phyloP scores from a whole-genome alignment of 1,284 basidiomycete species.

The Golubevia pallescens region DNA sequence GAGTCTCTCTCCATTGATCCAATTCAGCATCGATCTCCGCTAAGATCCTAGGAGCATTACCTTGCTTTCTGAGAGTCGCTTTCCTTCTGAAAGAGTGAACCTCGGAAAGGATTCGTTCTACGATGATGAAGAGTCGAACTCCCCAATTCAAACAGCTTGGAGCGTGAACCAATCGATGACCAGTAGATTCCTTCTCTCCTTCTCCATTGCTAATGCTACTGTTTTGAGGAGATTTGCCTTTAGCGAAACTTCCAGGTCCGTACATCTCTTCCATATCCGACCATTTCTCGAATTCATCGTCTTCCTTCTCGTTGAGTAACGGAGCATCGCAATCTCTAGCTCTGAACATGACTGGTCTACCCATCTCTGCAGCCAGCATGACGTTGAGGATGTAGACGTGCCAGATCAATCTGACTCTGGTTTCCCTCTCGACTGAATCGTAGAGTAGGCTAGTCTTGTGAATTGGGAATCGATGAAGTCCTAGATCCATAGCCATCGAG shows the following conservation, averaged over 20 bases:
- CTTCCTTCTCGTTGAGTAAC: constrained; percentile 63
- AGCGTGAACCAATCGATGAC: constrained; percentile 25
- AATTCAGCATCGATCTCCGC: constrained; percentile 41
- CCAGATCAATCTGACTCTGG: constrained; percentile 66
- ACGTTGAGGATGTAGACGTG: constrained; percentile 66
- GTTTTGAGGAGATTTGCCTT: neutral
- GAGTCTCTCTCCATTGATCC: constrained; percentile 29
- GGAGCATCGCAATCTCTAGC: constrained; percentile 65
- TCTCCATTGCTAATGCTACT: neutral
- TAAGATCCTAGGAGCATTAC: constrained; percentile 25
- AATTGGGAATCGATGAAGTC: constrained; percentile 62
- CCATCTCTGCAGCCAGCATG: constrained; percentile 66
- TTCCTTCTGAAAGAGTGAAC: constrained; percentile 49
- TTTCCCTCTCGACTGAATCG: constrained; percentile 51
- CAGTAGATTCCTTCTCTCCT: neutral
- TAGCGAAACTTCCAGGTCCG: neutral
- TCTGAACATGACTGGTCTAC: constrained; percentile 64
- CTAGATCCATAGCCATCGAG: constrained; percentile 66
- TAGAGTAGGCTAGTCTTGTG: constrained; percentile 37
- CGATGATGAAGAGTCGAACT: constrained; percentile 45
- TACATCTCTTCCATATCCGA: constrained; percentile 48
- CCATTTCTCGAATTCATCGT: constrained; percentile 66
- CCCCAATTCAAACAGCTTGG: constrained; percentile 42
- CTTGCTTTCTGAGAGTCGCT: constrained; percentile 36
- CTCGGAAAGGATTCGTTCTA: constrained; percentile 41